Evolutionary conservation across 2,329 filamentous ascomycete genomes (phyloP).

Genomic region (Hypoxylon sp.): DNA sequence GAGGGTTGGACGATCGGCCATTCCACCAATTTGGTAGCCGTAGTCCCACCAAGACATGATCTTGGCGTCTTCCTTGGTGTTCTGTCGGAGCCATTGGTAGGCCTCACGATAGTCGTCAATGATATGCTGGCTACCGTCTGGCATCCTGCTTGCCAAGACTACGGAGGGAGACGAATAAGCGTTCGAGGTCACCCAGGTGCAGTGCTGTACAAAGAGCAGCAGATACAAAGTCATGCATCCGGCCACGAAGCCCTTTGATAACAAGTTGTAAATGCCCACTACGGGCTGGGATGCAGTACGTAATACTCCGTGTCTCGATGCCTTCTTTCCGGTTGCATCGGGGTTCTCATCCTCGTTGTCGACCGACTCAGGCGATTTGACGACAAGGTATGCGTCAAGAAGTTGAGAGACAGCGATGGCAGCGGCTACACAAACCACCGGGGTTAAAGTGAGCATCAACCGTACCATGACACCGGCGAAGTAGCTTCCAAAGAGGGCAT

Average conservation of each 20-base stretch:
- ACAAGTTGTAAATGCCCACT: constrained; percentile 83
- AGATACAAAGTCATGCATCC: constrained; percentile 82
- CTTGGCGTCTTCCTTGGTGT: constrained; percentile 94
- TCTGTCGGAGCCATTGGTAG: constrained; percentile 99
- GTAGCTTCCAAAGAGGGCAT: constrained; percentile 96
- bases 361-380: constrained; percentile 70
- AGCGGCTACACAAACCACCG: constrained; percentile 93
- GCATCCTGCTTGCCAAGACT: constrained; percentile 89
- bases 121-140: constrained; percentile 96
- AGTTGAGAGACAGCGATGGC: constrained; percentile 90
- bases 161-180: constrained; percentile 99
- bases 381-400: constrained; percentile 84
- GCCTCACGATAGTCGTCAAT: constrained; percentile 99
- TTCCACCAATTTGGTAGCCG: constrained; percentile 98
- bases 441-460: constrained; percentile 96
- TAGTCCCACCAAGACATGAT: constrained; percentile 99
- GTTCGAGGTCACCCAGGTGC: constrained; percentile 99
- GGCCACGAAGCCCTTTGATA: constrained; percentile 85
- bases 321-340: constrained; percentile 70
- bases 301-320: constrained; percentile 67
- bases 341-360: constrained; percentile 59
- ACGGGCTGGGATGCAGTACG: constrained; percentile 78
- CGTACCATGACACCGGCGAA: constrained; percentile 99
- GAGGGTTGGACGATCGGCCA: constrained; percentile 96
- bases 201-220: constrained; percentile 94